Base-by-base conservation (phyloP, 2,329 filamentous ascomycete species). In the Nemania sp. region DNA sequence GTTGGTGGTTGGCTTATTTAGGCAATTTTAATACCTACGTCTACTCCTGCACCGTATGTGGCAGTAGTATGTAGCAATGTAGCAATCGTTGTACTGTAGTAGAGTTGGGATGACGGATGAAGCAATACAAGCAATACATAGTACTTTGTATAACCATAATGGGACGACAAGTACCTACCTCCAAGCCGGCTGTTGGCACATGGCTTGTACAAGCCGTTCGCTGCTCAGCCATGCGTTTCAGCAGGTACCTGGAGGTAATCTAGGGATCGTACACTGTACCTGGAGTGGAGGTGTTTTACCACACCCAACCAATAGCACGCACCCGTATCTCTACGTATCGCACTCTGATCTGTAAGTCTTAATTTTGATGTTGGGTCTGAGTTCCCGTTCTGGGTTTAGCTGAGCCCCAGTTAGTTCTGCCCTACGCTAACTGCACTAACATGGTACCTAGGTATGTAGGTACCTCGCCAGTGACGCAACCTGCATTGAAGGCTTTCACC, bases 101-200 rank as follows among this genome's bases (percentile, higher is more conserved):
- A 45, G 24, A 32, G 41, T 45, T 47, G 41, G 20, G 45, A 60
- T 35, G 29, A 60, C n/a, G 24, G 41, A 45, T 41, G 38, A 45
- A 45, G 15, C 7, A 13, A 15, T 13, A n/a, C n/a, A n/a, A n/a
- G n/a, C n/a, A n/a, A n/a, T n/a, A n/a, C n/a, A n/a, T n/a, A n/a
- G n/a, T n/a, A n/a, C n/a, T n/a, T n/a, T n/a, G n/a, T n/a, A n/a
- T n/a, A 5, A 15, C 41, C 15, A 5, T 20, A 45, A 45, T 45
- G 41, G 41, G 41, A 45, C 41, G 29, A 32, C 24, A n/a, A 52
- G 49, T 8, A 27, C 8, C n/a, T n/a, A n/a, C n/a, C n/a, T n/a
- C n/a, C n/a, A n/a, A 63, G 60, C 27, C 61, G 65, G 65, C 49
- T 57, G 56, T 65, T 62, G 66, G 66, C 62, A 68, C 56, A 56